Base-by-base conservation (phyloP, 1,139 yeast species). In the Hanseniaspora uvarum region DNA sequence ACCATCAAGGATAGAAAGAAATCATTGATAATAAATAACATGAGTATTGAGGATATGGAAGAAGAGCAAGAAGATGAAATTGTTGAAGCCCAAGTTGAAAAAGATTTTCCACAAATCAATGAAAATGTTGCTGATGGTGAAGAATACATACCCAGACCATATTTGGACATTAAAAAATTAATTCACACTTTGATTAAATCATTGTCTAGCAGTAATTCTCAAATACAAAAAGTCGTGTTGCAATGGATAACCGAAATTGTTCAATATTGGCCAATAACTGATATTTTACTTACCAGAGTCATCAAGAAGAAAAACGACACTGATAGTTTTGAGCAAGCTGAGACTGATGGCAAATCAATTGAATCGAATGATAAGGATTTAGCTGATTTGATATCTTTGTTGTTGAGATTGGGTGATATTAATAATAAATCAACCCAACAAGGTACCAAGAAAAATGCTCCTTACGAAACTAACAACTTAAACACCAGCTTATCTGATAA, bases 211-310 rank as follows among this genome's bases (percentile, higher is more conserved):
- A 72, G 81, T 0, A 88, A 83, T 56, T 80, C 83, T 56, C 87
- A 86, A 61, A 84, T 89, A 50, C 95, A 87, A 65, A 68, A 82
- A 33, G 86, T 86, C 12, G 87, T 86, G 0, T 71, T 92, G 52
- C 79, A 79, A 54, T 94, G 99, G 99, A 70, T 94, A 21, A 83
- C 80, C 55, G 81, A 82, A 23, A 72, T 92, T 43, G 68, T 94
- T 39, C 79, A 77, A 24, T 80, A 89, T 14, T 80, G 94, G 0
- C 94, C 97, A 0, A 72, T 75, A 23, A 83, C 89, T 52, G 81
- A 92, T 58, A 72, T 86, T 36, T 80, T 83, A 36, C 81, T 36
- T 5, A 23, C 43, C 19, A 39, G 19, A 39, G 30, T n/a, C 4
- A 44, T 44, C 21, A 28, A 44, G 5, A 44, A 28, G n/a, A 16